Evolutionary conservation across 768 basidiomycete genomes (phyloP).

Genomic region (Pleurotus ostreatus): DNA sequence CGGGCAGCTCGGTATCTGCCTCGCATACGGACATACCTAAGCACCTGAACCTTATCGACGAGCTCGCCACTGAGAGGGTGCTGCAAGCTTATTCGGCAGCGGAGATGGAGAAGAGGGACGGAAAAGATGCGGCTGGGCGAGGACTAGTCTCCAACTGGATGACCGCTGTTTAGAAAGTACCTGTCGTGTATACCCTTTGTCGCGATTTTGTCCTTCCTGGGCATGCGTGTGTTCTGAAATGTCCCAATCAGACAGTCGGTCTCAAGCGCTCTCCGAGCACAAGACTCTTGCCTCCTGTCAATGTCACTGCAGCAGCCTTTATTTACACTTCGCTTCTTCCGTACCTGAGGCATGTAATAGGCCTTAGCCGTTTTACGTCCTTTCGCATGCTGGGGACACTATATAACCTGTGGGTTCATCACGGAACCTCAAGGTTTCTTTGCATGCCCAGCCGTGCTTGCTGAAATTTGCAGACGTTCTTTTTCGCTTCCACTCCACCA

Average conservation of each 20-base stretch:
- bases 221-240: too few relatives aligned
- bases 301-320: too few relatives aligned
- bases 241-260: too few relatives aligned
- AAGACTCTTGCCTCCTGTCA: too few relatives aligned
- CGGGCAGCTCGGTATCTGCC: slow-evolving; percentile 40
- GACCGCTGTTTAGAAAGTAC: not conserved
- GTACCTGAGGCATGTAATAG: not conserved
- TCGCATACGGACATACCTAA: slow-evolving; percentile 59
- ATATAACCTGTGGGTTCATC: not conserved
- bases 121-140: slow-evolving; percentile 5
- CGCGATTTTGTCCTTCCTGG: too few relatives aligned
- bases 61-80: slow-evolving; percentile 69
- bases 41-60: slow-evolving; percentile 56
- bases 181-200: not conserved
- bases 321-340: not conserved
- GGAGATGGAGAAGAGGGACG: slow-evolving; percentile 2
- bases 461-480: not conserved
- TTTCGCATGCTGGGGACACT: not conserved
- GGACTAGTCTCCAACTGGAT: slow-evolving; percentile 9
- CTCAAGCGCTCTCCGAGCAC: too few relatives aligned
- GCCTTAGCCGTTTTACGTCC: not conserved
- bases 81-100: slow-evolving; percentile 46
- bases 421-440: not conserved
- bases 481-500: not conserved
- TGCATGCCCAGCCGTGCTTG: not conserved